Conservation (phyloP, 2,329 filamentous ascomycete genomes). For the Mycosphaerella sp. region DNA sequence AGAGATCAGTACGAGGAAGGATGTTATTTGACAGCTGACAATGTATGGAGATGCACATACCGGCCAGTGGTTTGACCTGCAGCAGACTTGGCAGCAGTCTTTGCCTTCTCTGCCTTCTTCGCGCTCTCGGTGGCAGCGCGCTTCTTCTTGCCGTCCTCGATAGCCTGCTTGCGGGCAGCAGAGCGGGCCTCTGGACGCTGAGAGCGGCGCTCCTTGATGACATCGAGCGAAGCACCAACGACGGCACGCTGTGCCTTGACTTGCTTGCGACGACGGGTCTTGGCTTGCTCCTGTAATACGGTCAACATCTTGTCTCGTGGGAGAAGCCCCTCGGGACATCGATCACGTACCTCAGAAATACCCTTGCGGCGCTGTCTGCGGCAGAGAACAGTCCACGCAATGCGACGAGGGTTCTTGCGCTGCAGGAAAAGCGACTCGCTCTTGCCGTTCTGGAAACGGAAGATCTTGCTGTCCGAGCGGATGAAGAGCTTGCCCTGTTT, state of each 20-base stretch:
- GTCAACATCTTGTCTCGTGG: slow-evolving; percentile 15
- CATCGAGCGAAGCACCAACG: slow-evolving; percentile 97
- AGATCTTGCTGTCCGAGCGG: slow-evolving; percentile 99
- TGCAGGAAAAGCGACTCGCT: slow-evolving; percentile 99
- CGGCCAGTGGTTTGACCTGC: slow-evolving; percentile 63
- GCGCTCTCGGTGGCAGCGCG: slow-evolving; percentile 76
- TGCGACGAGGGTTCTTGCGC: slow-evolving; percentile 99
- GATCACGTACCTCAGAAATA: slow-evolving; percentile 93
- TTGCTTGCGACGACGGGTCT: slow-evolving; percentile 97
- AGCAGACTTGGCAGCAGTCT: slow-evolving; percentile 75
- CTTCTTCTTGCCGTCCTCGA: slow-evolving; percentile 99
- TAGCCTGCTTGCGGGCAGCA: slow-evolving; percentile 80
- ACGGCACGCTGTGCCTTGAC: slow-evolving; percentile 99
- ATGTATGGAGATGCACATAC: slow-evolving; percentile 19
- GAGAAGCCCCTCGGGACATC: background rate
- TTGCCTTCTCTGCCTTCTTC: slow-evolving; percentile 99
- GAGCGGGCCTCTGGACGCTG: slow-evolving; percentile 93
- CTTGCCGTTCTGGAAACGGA: slow-evolving; percentile 99
- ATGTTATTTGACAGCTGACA: background rate
- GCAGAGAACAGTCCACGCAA: slow-evolving; percentile 98
- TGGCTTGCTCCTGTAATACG: slow-evolving; percentile 81
- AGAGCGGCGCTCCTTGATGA: slow-evolving; percentile 98
- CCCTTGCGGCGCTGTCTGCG: slow-evolving; percentile 99
- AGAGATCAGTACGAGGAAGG: background rate
- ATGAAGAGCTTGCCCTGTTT: slow-evolving; percentile 96